Percentiles rank a stretch among this genome's conserved stretches.
Conservation (phyloP, 2,329 filamentous ascomycete genomes). For the Neophaeococcomyces mojaviensis region DNA sequence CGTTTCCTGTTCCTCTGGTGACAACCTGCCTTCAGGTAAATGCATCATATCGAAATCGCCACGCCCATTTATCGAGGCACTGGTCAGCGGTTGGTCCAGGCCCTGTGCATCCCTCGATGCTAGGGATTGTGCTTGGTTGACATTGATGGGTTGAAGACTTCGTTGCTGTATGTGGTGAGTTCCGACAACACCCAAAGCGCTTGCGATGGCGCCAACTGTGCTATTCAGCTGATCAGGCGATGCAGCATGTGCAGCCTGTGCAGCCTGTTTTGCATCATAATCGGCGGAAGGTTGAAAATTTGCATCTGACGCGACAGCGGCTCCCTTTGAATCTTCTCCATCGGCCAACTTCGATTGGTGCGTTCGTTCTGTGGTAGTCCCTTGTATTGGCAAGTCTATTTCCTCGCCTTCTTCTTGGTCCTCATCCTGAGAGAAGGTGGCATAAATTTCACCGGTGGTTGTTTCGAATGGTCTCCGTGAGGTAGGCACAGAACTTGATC, state of each 20-base stretch:
- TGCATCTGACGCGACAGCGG: not conserved
- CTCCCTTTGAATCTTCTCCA: not conserved
- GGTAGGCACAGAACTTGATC: slow-evolving; percentile 17
- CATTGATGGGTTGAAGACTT: not conserved
- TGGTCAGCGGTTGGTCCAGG: not conserved
- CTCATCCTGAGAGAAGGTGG: not conserved
- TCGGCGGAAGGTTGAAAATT: not conserved
- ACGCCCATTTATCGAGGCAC: slow-evolving; percentile 6
- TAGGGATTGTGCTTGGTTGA: not conserved
- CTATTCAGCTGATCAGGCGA: slow-evolving; percentile 12
- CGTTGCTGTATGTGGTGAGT: not conserved
- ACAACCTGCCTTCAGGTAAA: not conserved
- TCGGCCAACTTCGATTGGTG: no score
- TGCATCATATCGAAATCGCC: slow-evolving; percentile 8
- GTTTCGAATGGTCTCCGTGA: not conserved
- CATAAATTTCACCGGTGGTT: slow-evolving; percentile 1
- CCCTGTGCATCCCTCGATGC: not conserved
- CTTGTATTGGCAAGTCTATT: no score
- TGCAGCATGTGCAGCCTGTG: not conserved
- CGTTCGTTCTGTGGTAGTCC: no score
- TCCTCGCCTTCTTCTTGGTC: no score
- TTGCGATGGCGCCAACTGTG: slow-evolving; percentile 21
- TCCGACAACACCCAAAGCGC: slow-evolving; percentile 16
- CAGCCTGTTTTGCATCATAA: not conserved
- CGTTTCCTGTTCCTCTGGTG: not conserved